These are phyloP conservation scores for Penicillium bovifimosum DNA, from an alignment of 495 filamentous ascomycete species.

Conservation along the genomic window DNA sequence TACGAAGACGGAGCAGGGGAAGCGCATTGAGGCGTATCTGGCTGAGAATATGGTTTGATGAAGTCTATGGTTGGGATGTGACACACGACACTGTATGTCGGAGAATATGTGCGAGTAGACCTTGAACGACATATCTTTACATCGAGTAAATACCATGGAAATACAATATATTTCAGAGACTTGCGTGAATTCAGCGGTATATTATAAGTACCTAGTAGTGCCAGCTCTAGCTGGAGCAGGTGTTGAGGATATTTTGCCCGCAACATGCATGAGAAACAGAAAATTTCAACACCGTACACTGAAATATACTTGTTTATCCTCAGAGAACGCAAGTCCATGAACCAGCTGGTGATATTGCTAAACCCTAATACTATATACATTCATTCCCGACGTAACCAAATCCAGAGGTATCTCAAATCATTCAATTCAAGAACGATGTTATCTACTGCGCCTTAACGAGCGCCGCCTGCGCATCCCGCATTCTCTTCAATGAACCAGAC, in stretches of 20 bases:
- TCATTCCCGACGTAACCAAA: neutral
- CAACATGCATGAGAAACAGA: no score
- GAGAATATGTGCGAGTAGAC: no score
- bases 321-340: neutral
- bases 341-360: neutral
- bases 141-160: no score
- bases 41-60: constrained; percentile 14
- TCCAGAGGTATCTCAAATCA: neutral
- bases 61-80: neutral
- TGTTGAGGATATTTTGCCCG: no score
- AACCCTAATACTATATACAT: neutral
- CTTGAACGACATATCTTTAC: no score
- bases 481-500: constrained; percentile 14
- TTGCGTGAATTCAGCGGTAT: no score
- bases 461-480: constrained; percentile 11
- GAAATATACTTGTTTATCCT: no score
- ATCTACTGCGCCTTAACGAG: neutral
- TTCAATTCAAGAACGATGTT: neutral
- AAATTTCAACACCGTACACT: no score
- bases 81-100: neutral
- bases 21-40: constrained; percentile 30
- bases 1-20: constrained; percentile 38
- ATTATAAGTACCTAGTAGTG: no score
- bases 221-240: no score
- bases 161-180: no score